Conservation (phyloP, 2,329 filamentous ascomycete species). For the Sclerotinia trifoliorum region DNA sequence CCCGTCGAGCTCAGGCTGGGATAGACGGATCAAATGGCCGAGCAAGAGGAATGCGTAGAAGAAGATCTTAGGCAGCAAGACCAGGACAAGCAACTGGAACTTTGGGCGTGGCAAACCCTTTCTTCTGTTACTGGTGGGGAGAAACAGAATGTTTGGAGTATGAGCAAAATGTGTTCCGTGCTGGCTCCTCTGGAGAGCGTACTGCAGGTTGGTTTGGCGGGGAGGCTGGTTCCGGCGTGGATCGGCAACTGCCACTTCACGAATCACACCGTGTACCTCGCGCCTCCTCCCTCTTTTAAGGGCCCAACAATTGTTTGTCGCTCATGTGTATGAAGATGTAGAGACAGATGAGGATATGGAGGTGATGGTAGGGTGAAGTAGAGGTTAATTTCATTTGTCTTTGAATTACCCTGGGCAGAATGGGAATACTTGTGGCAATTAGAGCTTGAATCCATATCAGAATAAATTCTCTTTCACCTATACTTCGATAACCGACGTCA, state of each 20-base stretch:
- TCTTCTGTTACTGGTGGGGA: not conserved
- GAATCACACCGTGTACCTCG: not conserved
- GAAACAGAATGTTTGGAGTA: not conserved
- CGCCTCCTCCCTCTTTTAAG: not conserved
- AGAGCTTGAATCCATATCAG: not conserved
- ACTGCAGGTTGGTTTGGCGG: not conserved
- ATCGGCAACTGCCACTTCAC: slow-evolving; percentile 1
- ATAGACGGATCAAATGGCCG: not conserved
- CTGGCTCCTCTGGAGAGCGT: no score
- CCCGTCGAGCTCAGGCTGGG: not conserved
- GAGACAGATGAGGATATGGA: not conserved
- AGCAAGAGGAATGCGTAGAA: not conserved
- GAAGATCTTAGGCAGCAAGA: not conserved
- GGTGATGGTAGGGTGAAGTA: no score
- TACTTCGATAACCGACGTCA: not conserved
- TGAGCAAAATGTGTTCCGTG: not conserved
- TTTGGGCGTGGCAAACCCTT: not conserved
- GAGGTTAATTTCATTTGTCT: not conserved
- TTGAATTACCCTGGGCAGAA: not conserved
- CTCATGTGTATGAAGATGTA: no score
- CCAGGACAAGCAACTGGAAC: not conserved
- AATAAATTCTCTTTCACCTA: not conserved
- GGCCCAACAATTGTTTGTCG: no score
- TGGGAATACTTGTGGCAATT: not conserved
- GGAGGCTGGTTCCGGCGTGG: not conserved